phyloP scores from a whole-genome alignment of 768 basidiomycete genomes.

The Pisolithus marmoratus region DNA sequence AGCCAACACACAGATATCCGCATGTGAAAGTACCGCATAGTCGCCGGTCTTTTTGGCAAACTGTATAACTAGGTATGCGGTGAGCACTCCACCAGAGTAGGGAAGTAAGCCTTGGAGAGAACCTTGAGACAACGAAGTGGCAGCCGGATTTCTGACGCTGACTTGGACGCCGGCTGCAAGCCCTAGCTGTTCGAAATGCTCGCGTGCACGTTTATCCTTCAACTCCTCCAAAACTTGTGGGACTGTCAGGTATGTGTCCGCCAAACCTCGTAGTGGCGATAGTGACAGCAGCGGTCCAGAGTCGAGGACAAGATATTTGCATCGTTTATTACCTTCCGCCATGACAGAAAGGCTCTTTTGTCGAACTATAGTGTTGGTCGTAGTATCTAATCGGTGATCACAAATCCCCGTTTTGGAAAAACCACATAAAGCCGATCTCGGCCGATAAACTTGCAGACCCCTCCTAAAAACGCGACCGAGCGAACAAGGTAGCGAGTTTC shows the following conservation, averaged over 20 bases:
- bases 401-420: not conserved
- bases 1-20: constrained; percentile 89
- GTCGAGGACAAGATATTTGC: constrained; percentile 85
- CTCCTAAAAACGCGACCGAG: not conserved
- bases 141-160: constrained; percentile 63
- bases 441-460: not conserved
- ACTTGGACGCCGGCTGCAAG: constrained; percentile 73
- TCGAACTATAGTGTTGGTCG: not conserved
- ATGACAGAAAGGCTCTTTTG: too few species aligned
- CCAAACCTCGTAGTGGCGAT: constrained; percentile 84
- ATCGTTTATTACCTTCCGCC: constrained; percentile 36
- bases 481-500: not conserved
- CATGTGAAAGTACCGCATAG: constrained; percentile 83
- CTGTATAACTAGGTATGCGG: constrained; percentile 59
- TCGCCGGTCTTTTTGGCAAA: constrained; percentile 96
- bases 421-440: not conserved
- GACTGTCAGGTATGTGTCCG: constrained; percentile 79
- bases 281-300: constrained; percentile 89
- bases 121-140: constrained; percentile 63
- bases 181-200: constrained; percentile 78
- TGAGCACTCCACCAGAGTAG: constrained; percentile 7
- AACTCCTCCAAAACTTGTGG: constrained; percentile 89
- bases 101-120: constrained; percentile 13
- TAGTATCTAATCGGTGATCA: not conserved
- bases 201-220: constrained; percentile 80